phyloP scores from a whole-genome alignment of 2,329 filamentous ascomycete species.

The Botrytis paeoniae region DNA sequence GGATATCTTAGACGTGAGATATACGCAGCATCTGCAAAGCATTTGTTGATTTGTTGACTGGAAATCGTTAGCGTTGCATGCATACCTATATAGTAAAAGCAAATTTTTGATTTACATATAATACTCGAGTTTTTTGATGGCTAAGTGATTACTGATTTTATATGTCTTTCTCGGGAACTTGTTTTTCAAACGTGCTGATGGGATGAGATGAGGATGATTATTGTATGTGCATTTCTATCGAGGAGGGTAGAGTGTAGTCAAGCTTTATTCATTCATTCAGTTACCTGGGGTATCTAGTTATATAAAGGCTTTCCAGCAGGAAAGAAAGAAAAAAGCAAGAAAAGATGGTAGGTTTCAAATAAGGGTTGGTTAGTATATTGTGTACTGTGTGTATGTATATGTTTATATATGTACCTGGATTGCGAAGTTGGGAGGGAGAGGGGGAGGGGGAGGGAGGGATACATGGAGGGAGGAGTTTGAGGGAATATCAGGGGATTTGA shows the following conservation, averaged over 20 bases:
- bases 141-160: neutral
- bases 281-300: too few species aligned
- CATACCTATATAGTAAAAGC: conserved; percentile 3
- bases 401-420: too few species aligned
- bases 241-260: neutral
- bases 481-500: too few species aligned
- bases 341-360: too few species aligned
- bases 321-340: too few species aligned
- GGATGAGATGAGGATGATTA: neutral
- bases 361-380: too few species aligned
- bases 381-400: too few species aligned
- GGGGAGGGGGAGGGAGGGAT: too few species aligned
- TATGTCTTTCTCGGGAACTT: neutral
- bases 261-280: neutral
- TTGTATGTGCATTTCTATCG: neutral
- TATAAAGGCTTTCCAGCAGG: too few species aligned
- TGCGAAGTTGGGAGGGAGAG: too few species aligned
- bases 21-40: neutral
- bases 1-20: neutral
- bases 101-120: neutral
- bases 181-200: neutral
- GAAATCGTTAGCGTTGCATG: neutral
- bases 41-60: neutral
- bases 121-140: neutral
- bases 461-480: too few species aligned